Evolutionary conservation across 768 basidiomycete genomes (phyloP).

Genomic region (Wakefieldia striispora): DNA sequence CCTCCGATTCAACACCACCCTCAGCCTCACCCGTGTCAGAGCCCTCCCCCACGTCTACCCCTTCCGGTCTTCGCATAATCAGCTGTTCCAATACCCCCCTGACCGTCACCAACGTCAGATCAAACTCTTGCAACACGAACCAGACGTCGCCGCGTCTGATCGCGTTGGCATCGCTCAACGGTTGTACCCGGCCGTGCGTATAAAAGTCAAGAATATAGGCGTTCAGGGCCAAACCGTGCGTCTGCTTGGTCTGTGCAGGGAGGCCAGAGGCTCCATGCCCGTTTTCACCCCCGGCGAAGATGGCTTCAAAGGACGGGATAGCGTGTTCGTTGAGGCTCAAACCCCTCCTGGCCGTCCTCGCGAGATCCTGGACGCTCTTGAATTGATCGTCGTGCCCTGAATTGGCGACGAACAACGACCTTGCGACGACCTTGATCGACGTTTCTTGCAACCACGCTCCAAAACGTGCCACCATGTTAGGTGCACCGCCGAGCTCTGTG

Average conservation of each 20-base stretch:
- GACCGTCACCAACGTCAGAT: conserved; percentile 47
- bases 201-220: conserved; percentile 71
- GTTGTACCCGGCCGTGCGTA: conserved; percentile 54
- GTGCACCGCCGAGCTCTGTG: conserved; percentile 18
- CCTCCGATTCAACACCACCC: conserved; percentile 7
- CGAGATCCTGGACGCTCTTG: conserved; percentile 48
- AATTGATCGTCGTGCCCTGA: conserved; percentile 66
- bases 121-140: conserved; percentile 61
- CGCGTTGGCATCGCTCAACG: conserved; percentile 51
- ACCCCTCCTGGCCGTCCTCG: conserved; percentile 48
- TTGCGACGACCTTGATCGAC: conserved; percentile 38
- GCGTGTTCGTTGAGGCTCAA: conserved; percentile 57
- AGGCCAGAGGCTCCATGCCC: background rate
- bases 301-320: conserved; percentile 51
- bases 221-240: conserved; percentile 42
- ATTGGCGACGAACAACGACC: conserved; percentile 64
- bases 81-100: conserved; percentile 50
- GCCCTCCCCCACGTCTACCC: conserved; percentile 7
- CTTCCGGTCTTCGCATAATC: conserved; percentile 29
- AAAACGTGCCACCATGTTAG: conserved; percentile 27
- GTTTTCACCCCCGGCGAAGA: conserved; percentile 18
- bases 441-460: conserved; percentile 36
- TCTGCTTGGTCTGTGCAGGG: background rate
- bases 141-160: conserved; percentile 64
- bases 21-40: conserved; percentile 14